These are phyloP conservation scores for Vinca minor DNA, from an alignment of 257 asterid species.

Conservation along the genomic window DNA sequence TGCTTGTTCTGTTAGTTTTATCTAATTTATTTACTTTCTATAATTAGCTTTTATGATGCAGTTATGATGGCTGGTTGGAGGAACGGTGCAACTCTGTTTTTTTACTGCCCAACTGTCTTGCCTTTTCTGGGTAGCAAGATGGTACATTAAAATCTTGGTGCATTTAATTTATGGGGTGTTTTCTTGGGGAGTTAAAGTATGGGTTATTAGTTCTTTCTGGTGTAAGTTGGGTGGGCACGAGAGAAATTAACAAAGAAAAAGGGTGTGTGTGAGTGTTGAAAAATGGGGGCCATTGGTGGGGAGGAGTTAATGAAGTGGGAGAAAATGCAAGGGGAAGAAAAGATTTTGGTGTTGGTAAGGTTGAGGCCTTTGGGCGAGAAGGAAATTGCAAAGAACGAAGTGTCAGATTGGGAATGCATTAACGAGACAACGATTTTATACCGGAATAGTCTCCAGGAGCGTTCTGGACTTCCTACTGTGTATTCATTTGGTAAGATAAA, in stretches of 20 bases:
- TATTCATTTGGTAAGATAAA: constrained; percentile 75
- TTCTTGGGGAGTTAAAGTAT: constrained; percentile 9
- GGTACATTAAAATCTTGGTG: constrained; percentile 3
- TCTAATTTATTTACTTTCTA: constrained; percentile 30
- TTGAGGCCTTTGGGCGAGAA: constrained; percentile 93
- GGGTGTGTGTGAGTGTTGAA: constrained; percentile 22
- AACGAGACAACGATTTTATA: constrained; percentile 83
- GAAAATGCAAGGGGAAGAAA: constrained; percentile 77
- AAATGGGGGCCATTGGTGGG: constrained; percentile 85
- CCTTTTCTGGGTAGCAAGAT: constrained; percentile 14
- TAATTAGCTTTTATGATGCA: constrained; percentile 27
- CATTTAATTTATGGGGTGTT: background rate
- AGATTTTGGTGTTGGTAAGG: constrained; percentile 88
- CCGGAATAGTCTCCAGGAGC: constrained; percentile 94
- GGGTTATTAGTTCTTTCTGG: constrained; percentile 8
- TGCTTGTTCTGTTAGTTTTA: constrained; percentile 18
- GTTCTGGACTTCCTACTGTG: constrained; percentile 87
- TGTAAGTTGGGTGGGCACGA: constrained; percentile 24
- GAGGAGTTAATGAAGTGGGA: constrained; percentile 78
- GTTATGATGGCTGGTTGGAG: constrained; percentile 19
- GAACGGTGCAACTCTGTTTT: constrained; percentile 17
- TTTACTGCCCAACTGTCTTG: constrained; percentile 10
- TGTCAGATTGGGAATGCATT: constrained; percentile 97
- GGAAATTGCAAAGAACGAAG: constrained; percentile 73
- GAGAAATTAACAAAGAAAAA: constrained; percentile 13